A percentile compares a stretch with the other conserved stretches of the same genome.
These are phyloP conservation scores for Halenospora varia DNA, from an alignment of 495 filamentous ascomycete species.

Conservation along the genomic window DNA sequence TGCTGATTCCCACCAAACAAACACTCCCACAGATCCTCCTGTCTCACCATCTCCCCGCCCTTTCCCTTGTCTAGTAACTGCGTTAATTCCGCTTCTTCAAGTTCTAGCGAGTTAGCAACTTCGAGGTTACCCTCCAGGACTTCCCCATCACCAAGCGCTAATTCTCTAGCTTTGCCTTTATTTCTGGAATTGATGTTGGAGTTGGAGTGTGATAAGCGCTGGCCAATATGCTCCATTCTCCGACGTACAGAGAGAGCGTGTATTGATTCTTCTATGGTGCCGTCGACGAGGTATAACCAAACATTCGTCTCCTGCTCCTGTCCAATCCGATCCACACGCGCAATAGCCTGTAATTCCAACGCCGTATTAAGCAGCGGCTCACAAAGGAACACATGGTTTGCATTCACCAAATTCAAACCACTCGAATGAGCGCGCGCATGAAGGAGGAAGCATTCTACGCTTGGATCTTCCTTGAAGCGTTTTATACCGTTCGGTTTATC, in stretches of 20 bases:
- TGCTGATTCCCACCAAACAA: constrained; percentile 55
- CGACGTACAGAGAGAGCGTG: constrained; percentile 78
- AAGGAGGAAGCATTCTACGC: constrained; percentile 78
- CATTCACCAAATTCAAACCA: constrained; percentile 86
- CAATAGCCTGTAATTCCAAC: constrained; percentile 89
- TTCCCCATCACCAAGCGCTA: constrained; percentile 23
- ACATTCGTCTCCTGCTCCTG: constrained; percentile 85
- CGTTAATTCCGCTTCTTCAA: constrained; percentile 63
- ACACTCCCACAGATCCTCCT: constrained; percentile 85
- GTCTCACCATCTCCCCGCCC: constrained; percentile 76
- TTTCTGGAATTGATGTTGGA: constrained; percentile 29
- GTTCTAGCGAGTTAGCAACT: constrained; percentile 76
- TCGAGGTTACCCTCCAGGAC: constrained; percentile 33
- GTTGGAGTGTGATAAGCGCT: too few relatives aligned
- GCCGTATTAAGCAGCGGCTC: constrained; percentile 91
- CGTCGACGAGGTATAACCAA: constrained; percentile 87
- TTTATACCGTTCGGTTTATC: constrained; percentile 57
- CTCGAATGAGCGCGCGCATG: constrained; percentile 85
- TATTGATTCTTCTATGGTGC: constrained; percentile 86
- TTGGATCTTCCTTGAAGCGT: constrained; percentile 70
- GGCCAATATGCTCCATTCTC: constrained; percentile 70
- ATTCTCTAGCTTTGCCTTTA: constrained; percentile 28
- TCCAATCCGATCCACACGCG: constrained; percentile 89
- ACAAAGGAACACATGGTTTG: constrained; percentile 90
- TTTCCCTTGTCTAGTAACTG: constrained; percentile 66